phyloP scores from a whole-genome alignment of 306 rosid genomes.

The Cucurbita maxima region DNA sequence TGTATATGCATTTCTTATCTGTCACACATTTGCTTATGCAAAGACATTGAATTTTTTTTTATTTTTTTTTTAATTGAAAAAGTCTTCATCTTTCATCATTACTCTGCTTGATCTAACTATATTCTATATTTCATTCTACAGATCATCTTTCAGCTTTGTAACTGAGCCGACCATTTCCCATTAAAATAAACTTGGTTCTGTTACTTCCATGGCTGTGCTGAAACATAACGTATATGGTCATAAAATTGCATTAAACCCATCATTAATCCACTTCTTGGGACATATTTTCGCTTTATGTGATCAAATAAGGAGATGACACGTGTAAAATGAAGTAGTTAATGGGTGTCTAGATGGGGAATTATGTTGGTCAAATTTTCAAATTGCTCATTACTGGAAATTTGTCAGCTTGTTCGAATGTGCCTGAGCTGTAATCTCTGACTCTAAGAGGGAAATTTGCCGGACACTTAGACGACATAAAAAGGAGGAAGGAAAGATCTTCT shows the following conservation, averaged over 20 bases:
- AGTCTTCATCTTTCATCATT: not conserved
- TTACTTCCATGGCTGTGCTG: not conserved
- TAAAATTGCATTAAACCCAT: not conserved
- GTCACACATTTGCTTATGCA: not conserved
- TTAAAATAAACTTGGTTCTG: not conserved
- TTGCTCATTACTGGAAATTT: too few relatives aligned
- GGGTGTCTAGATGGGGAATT: not conserved
- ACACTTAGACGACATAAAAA: not conserved
- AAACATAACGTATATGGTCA: not conserved
- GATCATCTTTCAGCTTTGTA: not conserved
- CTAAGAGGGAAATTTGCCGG: not conserved
- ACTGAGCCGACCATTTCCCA: not conserved
- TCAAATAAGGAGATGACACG: not conserved
- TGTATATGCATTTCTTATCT: conserved; percentile 2
- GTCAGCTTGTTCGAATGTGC: not conserved
- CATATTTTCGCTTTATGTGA: not conserved
- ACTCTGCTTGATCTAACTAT: not conserved
- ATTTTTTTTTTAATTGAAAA: not conserved
- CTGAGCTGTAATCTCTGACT: conserved; percentile 8
- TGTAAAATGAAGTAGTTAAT: not conserved
- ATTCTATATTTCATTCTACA: not conserved
- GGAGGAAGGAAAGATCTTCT: not conserved
- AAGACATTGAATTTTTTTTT: not conserved
- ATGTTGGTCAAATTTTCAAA: not conserved
- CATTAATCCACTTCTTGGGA: not conserved